Conservation (phyloP, 2,329 filamentous ascomycete genomes). For the Apiospora pterosperma region DNA sequence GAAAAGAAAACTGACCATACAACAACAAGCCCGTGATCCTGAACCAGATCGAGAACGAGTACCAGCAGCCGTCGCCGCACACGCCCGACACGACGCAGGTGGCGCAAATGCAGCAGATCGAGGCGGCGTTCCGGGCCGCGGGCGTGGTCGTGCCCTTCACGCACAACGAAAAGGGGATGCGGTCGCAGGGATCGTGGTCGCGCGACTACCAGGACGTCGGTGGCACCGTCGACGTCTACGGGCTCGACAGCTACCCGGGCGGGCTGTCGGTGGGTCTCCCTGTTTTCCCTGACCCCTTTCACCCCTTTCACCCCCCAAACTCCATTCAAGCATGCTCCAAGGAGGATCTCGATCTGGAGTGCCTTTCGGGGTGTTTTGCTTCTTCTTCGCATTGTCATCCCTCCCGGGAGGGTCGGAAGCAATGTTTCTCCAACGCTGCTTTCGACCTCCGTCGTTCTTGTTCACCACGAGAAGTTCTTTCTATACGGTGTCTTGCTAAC, state of each 20-base stretch:
- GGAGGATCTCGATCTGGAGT: too few species aligned
- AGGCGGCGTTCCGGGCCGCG: slow-evolving; percentile 39
- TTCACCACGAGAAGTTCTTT: too few species aligned
- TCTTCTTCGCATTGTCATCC: too few species aligned
- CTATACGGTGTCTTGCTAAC: too few species aligned
- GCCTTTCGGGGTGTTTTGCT: too few species aligned
- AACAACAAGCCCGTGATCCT: slow-evolving; percentile 38
- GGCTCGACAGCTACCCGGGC: slow-evolving; percentile 43
- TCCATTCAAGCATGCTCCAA: too few species aligned
- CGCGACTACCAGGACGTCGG: slow-evolving; percentile 53
- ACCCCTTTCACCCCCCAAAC: too few species aligned
- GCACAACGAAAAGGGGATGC: slow-evolving; percentile 49
- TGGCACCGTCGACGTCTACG: slow-evolving; percentile 47
- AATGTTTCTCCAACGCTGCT: too few species aligned
- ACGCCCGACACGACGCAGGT: slow-evolving; percentile 41
- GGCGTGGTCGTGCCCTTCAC: slow-evolving; percentile 47
- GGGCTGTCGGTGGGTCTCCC: slow-evolving; percentile 27
- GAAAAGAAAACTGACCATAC: neutral
- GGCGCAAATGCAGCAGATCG: slow-evolving; percentile 49
- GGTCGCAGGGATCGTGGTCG: slow-evolving; percentile 44
- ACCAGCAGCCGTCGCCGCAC: slow-evolving; percentile 40
- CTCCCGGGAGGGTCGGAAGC: too few species aligned
- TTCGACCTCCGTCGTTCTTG: too few species aligned
- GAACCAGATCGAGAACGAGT: slow-evolving; percentile 52
- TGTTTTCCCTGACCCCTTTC: neutral